A percentile compares a stretch with the other conserved stretches of the same genome.
phyloP scores from a whole-genome alignment of 2,329 filamentous ascomycete genomes.

The Sporothrix sp. region DNA sequence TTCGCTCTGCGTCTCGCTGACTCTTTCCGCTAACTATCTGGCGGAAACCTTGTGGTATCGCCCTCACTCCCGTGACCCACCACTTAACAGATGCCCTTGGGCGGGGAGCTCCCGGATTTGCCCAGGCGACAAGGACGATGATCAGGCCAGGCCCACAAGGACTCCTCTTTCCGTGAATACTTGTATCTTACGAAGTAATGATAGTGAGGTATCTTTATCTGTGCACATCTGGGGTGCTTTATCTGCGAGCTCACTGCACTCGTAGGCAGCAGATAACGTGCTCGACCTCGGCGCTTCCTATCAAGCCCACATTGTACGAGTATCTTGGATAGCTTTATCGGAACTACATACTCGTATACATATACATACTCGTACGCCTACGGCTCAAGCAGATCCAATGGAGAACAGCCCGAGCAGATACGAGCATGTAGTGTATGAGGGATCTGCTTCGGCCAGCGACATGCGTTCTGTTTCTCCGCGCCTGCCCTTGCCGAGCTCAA shows the following conservation, averaged over 20 bases:
- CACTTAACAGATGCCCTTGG: background rate
- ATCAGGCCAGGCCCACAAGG: background rate
- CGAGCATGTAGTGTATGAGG: no score
- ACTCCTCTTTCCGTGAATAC: background rate
- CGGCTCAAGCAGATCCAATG: background rate
- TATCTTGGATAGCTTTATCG: background rate
- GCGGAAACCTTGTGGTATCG: conserved; percentile 2
- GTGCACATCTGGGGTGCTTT: background rate
- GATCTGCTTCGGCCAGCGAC: no score
- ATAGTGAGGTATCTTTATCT: background rate
- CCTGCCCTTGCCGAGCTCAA: background rate
- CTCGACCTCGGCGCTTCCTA: no score
- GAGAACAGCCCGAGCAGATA: background rate
- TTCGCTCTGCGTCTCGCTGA: background rate
- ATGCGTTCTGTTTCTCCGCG: no score
- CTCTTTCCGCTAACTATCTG: background rate
- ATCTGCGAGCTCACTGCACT: background rate
- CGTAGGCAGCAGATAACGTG: background rate
- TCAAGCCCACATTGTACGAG: no score
- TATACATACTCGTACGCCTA: no score
- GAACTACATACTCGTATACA: background rate
- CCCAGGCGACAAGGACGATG: no score
- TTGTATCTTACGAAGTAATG: no score
- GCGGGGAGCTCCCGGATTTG: conserved; percentile 9
- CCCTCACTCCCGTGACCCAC: background rate